phyloP scores from a whole-genome alignment of 1,139 yeast genomes.

The Saccharomyces hybrid region DNA sequence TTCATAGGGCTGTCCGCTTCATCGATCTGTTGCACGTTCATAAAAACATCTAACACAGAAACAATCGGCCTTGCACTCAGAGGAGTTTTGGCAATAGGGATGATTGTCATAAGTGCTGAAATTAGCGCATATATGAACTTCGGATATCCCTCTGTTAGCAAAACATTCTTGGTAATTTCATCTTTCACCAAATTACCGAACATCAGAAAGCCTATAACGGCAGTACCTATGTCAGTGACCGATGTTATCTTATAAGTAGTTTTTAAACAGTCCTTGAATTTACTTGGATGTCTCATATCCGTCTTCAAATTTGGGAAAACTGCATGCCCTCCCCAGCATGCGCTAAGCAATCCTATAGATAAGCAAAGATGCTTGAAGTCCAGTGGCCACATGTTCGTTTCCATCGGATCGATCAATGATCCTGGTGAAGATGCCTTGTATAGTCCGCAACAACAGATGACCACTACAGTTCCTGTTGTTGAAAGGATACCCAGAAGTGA shows the following conservation, averaged over 20 bases:
- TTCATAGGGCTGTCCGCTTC: conserved; percentile 10
- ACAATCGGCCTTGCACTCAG: conserved; percentile 81
- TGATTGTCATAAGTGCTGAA: conserved; percentile 65
- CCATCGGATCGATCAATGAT: conserved; percentile 51
- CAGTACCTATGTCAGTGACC: conserved; percentile 67
- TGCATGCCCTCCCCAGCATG: conserved; percentile 90
- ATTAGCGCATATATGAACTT: conserved; percentile 52
- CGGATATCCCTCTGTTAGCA: conserved; percentile 70
- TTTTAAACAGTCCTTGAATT: conserved; percentile 43
- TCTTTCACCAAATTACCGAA: conserved; percentile 70
- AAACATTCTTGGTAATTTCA: conserved; percentile 74
- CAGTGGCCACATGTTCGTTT: conserved; percentile 46
- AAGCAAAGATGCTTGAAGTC: conserved; percentile 44
- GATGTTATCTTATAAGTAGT: conserved; percentile 60
- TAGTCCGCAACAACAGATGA: conserved; percentile 59
- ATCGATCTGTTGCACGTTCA: conserved; percentile 33
- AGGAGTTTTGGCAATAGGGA: conserved; percentile 86
- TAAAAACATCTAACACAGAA: conserved; percentile 50
- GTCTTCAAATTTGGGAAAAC: conserved; percentile 73
- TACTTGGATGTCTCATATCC: conserved; percentile 73
- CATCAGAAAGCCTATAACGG: conserved; percentile 77
- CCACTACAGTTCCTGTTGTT: conserved; percentile 54
- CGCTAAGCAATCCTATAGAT: conserved; percentile 69
- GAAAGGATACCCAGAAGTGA: conserved; percentile 68
- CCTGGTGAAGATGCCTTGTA: conserved; percentile 52